Conservation (phyloP, 2,329 filamentous ascomycete species). For the Periconia sp. region DNA sequence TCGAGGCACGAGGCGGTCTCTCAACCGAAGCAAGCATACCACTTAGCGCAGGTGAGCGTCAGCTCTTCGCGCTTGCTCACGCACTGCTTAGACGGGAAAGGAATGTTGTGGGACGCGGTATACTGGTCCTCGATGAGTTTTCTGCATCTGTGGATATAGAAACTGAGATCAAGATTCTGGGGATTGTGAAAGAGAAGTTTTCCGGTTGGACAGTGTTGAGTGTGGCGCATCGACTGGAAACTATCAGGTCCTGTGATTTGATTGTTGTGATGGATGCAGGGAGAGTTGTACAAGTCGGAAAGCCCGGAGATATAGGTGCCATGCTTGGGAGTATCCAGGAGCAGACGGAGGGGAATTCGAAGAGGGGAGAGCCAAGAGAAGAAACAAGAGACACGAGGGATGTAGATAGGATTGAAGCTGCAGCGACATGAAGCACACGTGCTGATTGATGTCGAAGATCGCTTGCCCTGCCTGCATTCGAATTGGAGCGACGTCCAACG, state of each 20-base stretch:
- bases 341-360: too few relatives aligned
- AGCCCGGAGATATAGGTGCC: too few relatives aligned
- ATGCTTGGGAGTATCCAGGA: too few relatives aligned
- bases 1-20: slow-evolving; percentile 30
- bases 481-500: too few relatives aligned
- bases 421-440: too few relatives aligned
- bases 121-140: slow-evolving; percentile 46
- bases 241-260: slow-evolving; percentile 27
- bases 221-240: slow-evolving; percentile 35
- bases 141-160: slow-evolving; percentile 29
- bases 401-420: too few relatives aligned
- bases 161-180: slow-evolving; percentile 26
- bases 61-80: slow-evolving; percentile 41
- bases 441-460: too few relatives aligned
- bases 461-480: too few relatives aligned
- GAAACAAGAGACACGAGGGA: too few relatives aligned
- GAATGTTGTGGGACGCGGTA: slow-evolving; percentile 33
- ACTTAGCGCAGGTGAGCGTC: slow-evolving; percentile 37
- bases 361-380: too few relatives aligned
- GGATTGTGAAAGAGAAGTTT: slow-evolving; percentile 23
- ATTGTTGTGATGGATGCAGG: slow-evolving; percentile 33
- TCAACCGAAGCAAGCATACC: slow-evolving; percentile 5
- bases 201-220: slow-evolving; percentile 23
- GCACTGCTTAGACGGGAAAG: slow-evolving; percentile 41
- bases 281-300: slow-evolving; percentile 28